Evolutionary conservation across 441 rosid species (phyloP), one percentile per base, ranked within the genome.

Genomic region (Populus hybrid): DNA sequence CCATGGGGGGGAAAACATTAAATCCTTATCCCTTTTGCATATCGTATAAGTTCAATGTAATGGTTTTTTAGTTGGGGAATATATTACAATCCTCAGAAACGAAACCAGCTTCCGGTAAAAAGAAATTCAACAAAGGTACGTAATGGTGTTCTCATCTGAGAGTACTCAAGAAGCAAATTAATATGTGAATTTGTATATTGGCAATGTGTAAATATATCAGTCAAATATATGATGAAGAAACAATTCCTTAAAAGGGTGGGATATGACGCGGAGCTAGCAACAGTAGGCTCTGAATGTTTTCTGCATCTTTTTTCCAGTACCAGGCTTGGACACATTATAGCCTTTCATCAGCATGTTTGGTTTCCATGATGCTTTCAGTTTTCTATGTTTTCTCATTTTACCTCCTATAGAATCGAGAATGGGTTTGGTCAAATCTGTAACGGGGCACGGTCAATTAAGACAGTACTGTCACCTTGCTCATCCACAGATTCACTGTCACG

Each of bases 351-450:
- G n/a, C 14, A 40, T 46, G 21, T n/a, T 14, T n/a, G 38, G 3
- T 28, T 40, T 72, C 36, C 26, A 57, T 12, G 81, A 74, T 63
- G 79, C 75, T 53, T 53, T 74, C 78, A 34, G 38, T 1, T 77
- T 76, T 40, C 77, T 8, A 26, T 4, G 34, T 76, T 67, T 63
- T 72, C 40, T 65, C 71, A 14, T 35, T 26, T 36, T 16, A 75
- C 66, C 59, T 11, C 61, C 42, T n/a, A 59, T 10, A 40, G 40
- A 18, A 11, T 12, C 14, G 6, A 23, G 66, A 28, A 5, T 65
- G 57, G 76, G 35, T 69, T 69, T 42, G 8, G 35, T 46, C 24
- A 42, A 10, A 75, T 40, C 28, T 38, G 77, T 57, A 4, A 40
- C 69, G 32, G 70, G n/a, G 11, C 21, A 59, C 36, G 5, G 30